Evolutionary conservation across 345 rosid species (phyloP).

Genomic region (Acer negundo): DNA sequence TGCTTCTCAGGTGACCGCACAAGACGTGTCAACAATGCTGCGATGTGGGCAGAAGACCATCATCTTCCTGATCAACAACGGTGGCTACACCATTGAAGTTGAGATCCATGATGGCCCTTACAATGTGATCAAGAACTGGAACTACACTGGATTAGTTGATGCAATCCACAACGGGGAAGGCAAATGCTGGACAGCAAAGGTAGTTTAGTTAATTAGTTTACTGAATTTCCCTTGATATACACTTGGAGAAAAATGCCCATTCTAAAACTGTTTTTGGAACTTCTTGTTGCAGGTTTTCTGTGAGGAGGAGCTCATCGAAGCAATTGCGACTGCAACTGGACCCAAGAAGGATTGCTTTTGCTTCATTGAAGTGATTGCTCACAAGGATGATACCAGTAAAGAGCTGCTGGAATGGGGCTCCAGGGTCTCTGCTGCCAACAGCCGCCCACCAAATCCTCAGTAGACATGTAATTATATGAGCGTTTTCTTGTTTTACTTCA

Average conservation of each 20-base stretch:
- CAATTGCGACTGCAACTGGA: constrained; percentile 55
- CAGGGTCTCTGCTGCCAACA: constrained; percentile 74
- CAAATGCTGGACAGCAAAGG: constrained; percentile 86
- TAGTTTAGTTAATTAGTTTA: constrained; percentile 17
- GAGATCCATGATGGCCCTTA: constrained; percentile 89
- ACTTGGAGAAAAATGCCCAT: too few relatives aligned
- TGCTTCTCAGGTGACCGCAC: constrained; percentile 62
- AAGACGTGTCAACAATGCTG: constrained; percentile 78
- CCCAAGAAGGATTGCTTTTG: constrained; percentile 65
- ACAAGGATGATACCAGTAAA: constrained; percentile 88
- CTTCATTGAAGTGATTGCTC: constrained; percentile 74
- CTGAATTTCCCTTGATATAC: neutral
- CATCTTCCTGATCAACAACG: constrained; percentile 79
- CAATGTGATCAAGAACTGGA: constrained; percentile 89
- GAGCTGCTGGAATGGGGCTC: constrained; percentile 84
- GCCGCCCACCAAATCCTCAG: constrained; percentile 57
- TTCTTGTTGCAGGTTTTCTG: constrained; percentile 43
- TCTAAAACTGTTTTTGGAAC: neutral
- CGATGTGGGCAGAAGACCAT: constrained; percentile 61
- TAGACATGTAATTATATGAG: constrained; percentile 1
- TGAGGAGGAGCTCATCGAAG: constrained; percentile 68
- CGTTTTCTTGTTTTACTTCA: neutral
- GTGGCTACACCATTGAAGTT: constrained; percentile 83
- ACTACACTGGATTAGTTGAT: constrained; percentile 71
- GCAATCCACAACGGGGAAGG: constrained; percentile 81